Evolutionary conservation across 805 yeast species (phyloP), one percentile per base, ranked within the genome.

Genomic region (Hanseniaspora mollemarum): DNA sequence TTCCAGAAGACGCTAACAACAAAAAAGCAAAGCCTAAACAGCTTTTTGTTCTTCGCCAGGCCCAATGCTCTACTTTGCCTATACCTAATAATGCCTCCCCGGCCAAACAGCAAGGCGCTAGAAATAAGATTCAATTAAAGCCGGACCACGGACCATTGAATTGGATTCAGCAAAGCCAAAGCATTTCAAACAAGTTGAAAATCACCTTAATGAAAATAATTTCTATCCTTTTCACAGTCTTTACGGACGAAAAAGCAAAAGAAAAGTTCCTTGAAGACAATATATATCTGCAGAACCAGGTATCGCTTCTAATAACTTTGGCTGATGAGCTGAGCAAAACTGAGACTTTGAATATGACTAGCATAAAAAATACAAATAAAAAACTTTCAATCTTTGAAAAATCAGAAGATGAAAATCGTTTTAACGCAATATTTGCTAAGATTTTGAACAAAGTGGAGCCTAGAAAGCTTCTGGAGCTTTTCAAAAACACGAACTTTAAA

Each of bases 81-180:
- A 7, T 28, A 7, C 31, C 31, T 12, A 31, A 19, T 26, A 42
- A 42, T 6, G 25, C 39, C 19, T 35, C 39, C 5, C 39, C 39
- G 16, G 5, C 39, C 22, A n/a, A n/a, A n/a, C n/a, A n/a, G n/a
- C n/a, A n/a, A n/a, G n/a, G n/a, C 16, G 35, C 36, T 2, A 40
- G 53, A 28, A 39, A 54, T 41, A 69, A 57, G 59, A 70, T 64
- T 54, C 69, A 56, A 54, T 59, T 65, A 46, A 62, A 57, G 52
- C 67, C 63, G 19, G 71, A 65, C 36, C 64, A 61, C 37, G 60
- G 64, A 33, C 63, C 65, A 1, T 49, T 65, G 43, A 65, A 65
- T 51, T 65, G 66, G 67, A 54, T 54, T 37, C 59, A 55, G n/a
- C 44, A 62, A 28, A 28, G 24, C 5, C 57, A 51, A 26, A 57